A percentile compares a stretch with the other conserved stretches of the same genome.
These are phyloP conservation scores for Phytopythium sindhum DNA, from an alignment of 352 stramenopile genomes.

Conservation along the genomic window DNA sequence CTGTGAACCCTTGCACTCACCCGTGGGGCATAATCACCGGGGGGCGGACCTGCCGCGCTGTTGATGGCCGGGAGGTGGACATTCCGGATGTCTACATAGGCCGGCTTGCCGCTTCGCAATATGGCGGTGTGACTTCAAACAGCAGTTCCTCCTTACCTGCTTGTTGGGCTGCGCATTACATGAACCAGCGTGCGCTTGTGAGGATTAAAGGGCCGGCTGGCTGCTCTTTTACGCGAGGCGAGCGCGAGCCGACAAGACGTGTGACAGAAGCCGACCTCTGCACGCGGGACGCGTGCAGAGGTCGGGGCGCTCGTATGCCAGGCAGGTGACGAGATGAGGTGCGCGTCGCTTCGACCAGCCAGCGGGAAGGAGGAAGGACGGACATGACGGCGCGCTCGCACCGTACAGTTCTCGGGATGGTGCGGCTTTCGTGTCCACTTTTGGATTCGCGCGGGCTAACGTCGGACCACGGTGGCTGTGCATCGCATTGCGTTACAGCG, in stretches of 20 bases:
- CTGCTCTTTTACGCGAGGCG: not conserved
- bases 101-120: not conserved
- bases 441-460: no score
- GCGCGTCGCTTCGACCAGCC: no score
- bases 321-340: no score
- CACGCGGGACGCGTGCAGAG: no score
- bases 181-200: not conserved
- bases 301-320: no score
- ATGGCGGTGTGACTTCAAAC: not conserved
- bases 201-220: not conserved
- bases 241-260: conserved; percentile 16
- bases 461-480: no score
- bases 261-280: conserved; percentile 12
- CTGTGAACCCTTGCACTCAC: no score
- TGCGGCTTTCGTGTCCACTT: no score
- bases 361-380: no score
- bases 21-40: conserved; percentile 1
- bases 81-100: not conserved
- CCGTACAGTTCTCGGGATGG: no score
- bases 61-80: not conserved
- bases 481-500: no score
- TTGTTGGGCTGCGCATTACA: not conserved
- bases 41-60: not conserved
- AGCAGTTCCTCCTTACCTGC: not conserved
- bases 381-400: no score